phyloP scores from a whole-genome alignment of 306 rosid species.

The Medicago lupulina region DNA sequence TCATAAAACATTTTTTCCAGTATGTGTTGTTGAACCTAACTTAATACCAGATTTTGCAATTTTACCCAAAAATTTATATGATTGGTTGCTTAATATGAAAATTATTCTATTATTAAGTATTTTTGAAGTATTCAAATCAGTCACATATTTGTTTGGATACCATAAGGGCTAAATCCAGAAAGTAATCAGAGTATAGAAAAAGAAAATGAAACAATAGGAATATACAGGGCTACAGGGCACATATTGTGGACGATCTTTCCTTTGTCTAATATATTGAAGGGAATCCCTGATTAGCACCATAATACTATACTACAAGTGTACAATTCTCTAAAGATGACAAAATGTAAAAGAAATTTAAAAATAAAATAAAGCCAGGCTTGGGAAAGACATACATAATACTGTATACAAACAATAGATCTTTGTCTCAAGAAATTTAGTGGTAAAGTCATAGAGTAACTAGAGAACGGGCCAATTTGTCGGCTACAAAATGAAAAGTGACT shows the following conservation, averaged over 20 bases:
- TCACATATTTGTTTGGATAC: slow-evolving; percentile 1
- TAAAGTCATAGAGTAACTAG: slow-evolving; percentile 20
- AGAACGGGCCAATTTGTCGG: slow-evolving; percentile 28
- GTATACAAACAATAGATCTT: slow-evolving; percentile 28
- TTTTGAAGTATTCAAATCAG: slow-evolving; percentile 1
- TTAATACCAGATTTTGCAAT: neutral
- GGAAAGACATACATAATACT: neutral
- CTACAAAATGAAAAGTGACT: slow-evolving; percentile 16
- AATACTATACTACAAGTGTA: neutral
- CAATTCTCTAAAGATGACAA: slow-evolving; percentile 16
- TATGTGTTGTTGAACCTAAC: slow-evolving; percentile 11
- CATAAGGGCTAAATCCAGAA: slow-evolving; percentile 9
- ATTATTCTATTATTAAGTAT: slow-evolving; percentile 2
- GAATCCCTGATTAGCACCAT: neutral
- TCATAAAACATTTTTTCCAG: slow-evolving; percentile 16
- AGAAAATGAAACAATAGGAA: neutral
- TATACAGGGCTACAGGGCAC: slow-evolving; percentile 14
- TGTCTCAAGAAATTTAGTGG: slow-evolving; percentile 13
- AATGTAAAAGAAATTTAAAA: neutral
- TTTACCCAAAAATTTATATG: slow-evolving; percentile 7
- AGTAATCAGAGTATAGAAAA: neutral
- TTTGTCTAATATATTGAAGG: neutral
- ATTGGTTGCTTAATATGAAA: neutral
- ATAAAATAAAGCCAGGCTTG: neutral
- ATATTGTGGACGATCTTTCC: neutral